Conservation (phyloP, 2,329 filamentous ascomycete species). For the Teratosphaeria nubilosa region DNA sequence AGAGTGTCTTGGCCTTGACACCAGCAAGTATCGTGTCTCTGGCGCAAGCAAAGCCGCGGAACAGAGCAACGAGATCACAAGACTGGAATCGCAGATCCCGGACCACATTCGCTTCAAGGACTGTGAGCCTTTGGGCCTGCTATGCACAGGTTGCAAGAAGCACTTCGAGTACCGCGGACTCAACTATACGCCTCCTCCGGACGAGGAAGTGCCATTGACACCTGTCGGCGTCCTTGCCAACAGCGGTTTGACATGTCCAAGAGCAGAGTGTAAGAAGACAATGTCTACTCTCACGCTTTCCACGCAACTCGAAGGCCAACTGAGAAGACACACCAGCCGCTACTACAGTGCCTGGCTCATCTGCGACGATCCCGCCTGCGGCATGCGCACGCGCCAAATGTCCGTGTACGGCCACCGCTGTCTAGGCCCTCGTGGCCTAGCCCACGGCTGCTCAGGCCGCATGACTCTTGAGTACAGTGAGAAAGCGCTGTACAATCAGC, state of each 20-base stretch:
- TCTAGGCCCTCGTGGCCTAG: slow-evolving; percentile 75
- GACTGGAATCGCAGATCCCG: slow-evolving; percentile 87
- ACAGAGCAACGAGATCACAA: slow-evolving; percentile 64
- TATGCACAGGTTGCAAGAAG: slow-evolving; percentile 71
- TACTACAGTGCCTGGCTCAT: slow-evolving; percentile 92
- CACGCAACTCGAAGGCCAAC: slow-evolving; percentile 76
- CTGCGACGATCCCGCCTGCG: slow-evolving; percentile 82
- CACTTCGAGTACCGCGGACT: slow-evolving; percentile 69
- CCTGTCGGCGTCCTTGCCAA: slow-evolving; percentile 55
- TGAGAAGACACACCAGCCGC: slow-evolving; percentile 64
- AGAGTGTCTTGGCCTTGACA: slow-evolving; percentile 86
- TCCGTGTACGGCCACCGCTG: slow-evolving; percentile 86
- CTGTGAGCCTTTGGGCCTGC: slow-evolving; percentile 64
- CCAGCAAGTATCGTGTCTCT: slow-evolving; percentile 70
- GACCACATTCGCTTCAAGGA: slow-evolving; percentile 83
- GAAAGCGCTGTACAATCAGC: slow-evolving; percentile 87
- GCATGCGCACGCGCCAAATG: slow-evolving; percentile 79
- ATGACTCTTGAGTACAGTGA: slow-evolving; percentile 86
- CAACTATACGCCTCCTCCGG: slow-evolving; percentile 25
- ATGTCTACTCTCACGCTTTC: slow-evolving; percentile 66
- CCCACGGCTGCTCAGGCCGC: slow-evolving; percentile 69
- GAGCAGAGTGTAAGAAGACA: slow-evolving; percentile 49
- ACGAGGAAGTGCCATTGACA: slow-evolving; percentile 15
- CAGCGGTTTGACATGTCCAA: slow-evolving; percentile 63
- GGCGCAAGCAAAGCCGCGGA: slow-evolving; percentile 41